phyloP scores from a whole-genome alignment of 2,329 filamentous ascomycete species.

The Aspergillus novoparasiticus region DNA sequence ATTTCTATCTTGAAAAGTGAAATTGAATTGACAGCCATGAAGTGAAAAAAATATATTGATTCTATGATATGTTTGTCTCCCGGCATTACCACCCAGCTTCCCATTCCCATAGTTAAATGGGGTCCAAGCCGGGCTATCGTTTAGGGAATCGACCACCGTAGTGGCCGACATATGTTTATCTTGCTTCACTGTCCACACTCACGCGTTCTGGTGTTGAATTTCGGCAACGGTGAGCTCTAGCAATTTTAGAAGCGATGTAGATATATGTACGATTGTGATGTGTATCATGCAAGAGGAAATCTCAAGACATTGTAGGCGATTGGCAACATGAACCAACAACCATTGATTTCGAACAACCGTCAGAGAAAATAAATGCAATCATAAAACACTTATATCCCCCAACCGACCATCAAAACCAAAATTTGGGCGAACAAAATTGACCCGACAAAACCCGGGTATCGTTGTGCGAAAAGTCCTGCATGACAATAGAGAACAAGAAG shows the following conservation, averaged over 20 bases:
- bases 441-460: not conserved
- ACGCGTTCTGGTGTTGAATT: constrained; percentile 51
- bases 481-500: not conserved
- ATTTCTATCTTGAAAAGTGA: too few species aligned
- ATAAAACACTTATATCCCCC: not conserved
- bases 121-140: constrained; percentile 43
- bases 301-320: not conserved
- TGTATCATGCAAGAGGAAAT: not conserved
- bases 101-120: constrained; percentile 51
- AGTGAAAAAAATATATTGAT: constrained; percentile 7
- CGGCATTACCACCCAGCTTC: constrained; percentile 41
- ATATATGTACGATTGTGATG: not conserved
- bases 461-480: not conserved
- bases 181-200: constrained; percentile 63
- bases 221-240: constrained; percentile 60
- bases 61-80: constrained; percentile 44
- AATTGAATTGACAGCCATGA: not conserved
- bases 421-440: not conserved
- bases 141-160: constrained; percentile 37
- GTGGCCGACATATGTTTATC: constrained; percentile 42
- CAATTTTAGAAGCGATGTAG: constrained; percentile 50
- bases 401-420: not conserved
- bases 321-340: not conserved
- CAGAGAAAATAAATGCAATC: not conserved
- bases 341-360: not conserved